Base-by-base conservation (phyloP, 1,284 basidiomycete genomes). In the Coriolopsis trogii region DNA sequence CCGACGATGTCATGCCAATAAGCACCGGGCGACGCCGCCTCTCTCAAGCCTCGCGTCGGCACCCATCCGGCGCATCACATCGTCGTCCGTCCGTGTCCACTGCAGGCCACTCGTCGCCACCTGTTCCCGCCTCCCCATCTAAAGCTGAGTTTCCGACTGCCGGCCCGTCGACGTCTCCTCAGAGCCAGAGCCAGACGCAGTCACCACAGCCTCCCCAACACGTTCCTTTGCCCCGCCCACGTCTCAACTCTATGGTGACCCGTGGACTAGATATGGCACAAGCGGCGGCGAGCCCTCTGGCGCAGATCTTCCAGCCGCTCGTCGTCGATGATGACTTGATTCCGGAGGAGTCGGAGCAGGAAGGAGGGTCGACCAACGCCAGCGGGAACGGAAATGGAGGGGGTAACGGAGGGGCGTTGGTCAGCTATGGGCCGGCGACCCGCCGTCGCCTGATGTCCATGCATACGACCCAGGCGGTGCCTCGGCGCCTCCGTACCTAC, bases 291-390 rank as follows among this genome's bases (percentile, higher is more conserved):
- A 87, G 85, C 61, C 89, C 89, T 16, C 73, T 91, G 2, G 86
- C 87, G 3, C 87, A 89, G 63, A 74, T 89, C 12, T 91, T 82
- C 64, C 84, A 85, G 51, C 85, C 89, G 3, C 59, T 89, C 16
- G 55, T 84, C 7, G 70, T 84, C 15, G 80, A 83, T 41, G 80
- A 82, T 12, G 69, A 73, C 21, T 20, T 46, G 40, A 67, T 67
- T 16, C 57, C 63, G 2, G 75, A 79, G 50, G 70, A 74, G 18
- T 58, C 63, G 30, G 46, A 41, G 46, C 47, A 45, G 46, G 53
- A 48, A 28, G 61, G 57, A 56, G 43, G 51, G 58, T 37, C 52
- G 55, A n/a, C 43, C 46, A 24, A 23, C 12, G 18, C 29, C 30
- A 1, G 41, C 38, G 46, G 41, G 0, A 33, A 18, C 36, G 41